Conservation (phyloP, 805 yeast genomes). For the Suhomyces sp. region DNA sequence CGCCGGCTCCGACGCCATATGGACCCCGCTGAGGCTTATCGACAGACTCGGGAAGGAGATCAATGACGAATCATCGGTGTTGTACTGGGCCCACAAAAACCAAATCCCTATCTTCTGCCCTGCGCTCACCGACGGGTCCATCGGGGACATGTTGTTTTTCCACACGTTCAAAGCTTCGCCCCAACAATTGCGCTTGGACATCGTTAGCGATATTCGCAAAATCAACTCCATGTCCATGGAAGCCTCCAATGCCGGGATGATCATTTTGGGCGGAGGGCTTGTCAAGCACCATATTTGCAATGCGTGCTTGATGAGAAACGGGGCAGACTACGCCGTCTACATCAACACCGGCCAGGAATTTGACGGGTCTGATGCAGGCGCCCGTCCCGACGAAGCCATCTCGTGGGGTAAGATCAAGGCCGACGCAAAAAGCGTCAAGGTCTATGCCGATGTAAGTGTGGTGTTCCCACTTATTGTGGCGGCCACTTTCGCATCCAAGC, state of each 20-base stretch:
- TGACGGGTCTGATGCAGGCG: conserved; percentile 99
- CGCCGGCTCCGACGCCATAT: conserved; percentile 61
- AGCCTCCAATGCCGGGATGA: conserved; percentile 92
- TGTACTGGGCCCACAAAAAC: conserved; percentile 98
- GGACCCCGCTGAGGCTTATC: conserved; percentile 94
- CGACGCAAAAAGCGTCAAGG: conserved; percentile 87
- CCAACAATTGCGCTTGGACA: conserved; percentile 81
- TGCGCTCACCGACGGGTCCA: conserved; percentile 95
- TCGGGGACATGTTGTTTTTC: conserved; percentile 98
- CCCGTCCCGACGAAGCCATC: conserved; percentile 97
- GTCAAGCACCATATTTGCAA: conserved; percentile 96
- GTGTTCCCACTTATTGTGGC: conserved; percentile 97
- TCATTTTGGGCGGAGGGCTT: conserved; percentile 93
- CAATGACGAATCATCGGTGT: conserved; percentile 86
- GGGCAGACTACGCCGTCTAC: conserved; percentile 96
- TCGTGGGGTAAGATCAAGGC: conserved; percentile 99
- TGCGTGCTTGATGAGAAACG: conserved; percentile 98
- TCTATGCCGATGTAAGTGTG: conserved; percentile 90
- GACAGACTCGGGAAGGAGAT: conserved; percentile 95
- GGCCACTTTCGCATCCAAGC: conserved; percentile 84
- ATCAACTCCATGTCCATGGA: conserved; percentile 95
- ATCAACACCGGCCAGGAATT: conserved; percentile 98
- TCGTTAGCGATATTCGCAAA: conserved; percentile 88
- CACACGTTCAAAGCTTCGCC: conserved; percentile 96
- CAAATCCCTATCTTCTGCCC: conserved; percentile 96